Conservation (phyloP, 1,284 basidiomycete genomes). For the Sphagnurus paluster region DNA sequence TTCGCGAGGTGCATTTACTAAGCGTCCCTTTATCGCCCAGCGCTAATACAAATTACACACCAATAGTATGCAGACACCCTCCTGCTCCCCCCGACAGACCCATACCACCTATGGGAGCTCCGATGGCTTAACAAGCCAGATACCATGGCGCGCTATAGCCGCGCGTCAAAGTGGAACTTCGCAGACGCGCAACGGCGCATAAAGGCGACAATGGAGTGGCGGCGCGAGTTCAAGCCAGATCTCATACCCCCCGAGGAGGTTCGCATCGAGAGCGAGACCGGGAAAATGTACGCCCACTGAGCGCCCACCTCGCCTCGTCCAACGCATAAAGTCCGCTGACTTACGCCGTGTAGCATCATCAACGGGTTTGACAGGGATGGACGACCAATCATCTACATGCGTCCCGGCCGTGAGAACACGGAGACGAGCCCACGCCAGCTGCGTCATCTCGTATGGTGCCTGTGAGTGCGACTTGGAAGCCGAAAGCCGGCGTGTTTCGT, state of each 20-base stretch:
- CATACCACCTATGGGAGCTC: slow-evolving; percentile 74
- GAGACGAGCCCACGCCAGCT: slow-evolving; percentile 74
- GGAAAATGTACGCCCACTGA: slow-evolving; percentile 79
- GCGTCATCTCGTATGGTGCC: slow-evolving; percentile 78
- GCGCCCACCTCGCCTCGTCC: slow-evolving; percentile 1
- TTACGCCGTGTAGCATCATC: slow-evolving; percentile 52
- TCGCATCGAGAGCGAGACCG: slow-evolving; percentile 76
- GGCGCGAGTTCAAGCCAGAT: slow-evolving; percentile 80
- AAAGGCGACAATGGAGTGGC: slow-evolving; percentile 77
- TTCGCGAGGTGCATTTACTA: slow-evolving; percentile 53
- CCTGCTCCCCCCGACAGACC: slow-evolving; percentile 62
- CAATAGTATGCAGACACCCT: slow-evolving; percentile 67
- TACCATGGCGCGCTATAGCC: slow-evolving; percentile 79
- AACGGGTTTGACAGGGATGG: slow-evolving; percentile 84
- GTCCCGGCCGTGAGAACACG: slow-evolving; percentile 82
- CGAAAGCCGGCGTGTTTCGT: neutral
- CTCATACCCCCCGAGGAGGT: slow-evolving; percentile 79
- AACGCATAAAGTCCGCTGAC: slow-evolving; percentile 2
- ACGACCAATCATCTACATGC: slow-evolving; percentile 82
- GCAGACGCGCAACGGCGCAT: slow-evolving; percentile 78
- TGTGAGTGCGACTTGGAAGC: slow-evolving; percentile 52
- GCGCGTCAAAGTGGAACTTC: slow-evolving; percentile 81
- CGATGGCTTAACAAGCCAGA: slow-evolving; percentile 75
- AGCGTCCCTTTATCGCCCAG: slow-evolving; percentile 1
- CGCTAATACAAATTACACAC: slow-evolving; percentile 2